Percentiles rank a stretch among this genome's conserved stretches.
phyloP scores from a whole-genome alignment of 495 filamentous ascomycete genomes.

The Aspergillus heteromorphus region DNA sequence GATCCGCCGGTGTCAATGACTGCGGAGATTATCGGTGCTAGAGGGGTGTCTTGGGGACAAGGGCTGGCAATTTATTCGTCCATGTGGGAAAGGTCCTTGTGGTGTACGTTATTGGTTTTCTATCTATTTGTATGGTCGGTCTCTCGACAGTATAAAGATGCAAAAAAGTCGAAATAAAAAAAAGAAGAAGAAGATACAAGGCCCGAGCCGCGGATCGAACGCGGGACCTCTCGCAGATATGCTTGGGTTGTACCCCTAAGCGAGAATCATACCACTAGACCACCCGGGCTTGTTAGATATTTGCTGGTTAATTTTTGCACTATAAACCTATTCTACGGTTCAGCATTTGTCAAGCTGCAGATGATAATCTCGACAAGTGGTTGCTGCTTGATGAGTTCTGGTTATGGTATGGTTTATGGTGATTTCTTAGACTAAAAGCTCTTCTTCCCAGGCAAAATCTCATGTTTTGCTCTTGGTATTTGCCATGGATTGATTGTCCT shows the following conservation, averaged over 20 bases:
- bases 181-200: constrained; percentile 7
- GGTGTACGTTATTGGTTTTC: no score
- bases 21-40: no score
- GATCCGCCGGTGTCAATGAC: not conserved
- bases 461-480: no score
- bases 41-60: no score
- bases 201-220: constrained; percentile 18
- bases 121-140: no score
- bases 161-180: constrained; percentile 7
- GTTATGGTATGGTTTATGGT: no score
- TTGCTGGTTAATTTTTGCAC: not conserved
- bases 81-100: no score
- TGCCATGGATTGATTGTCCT: no score
- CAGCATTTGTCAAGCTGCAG: not conserved
- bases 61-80: no score
- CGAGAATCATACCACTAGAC: constrained; percentile 16
- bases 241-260: constrained; percentile 15
- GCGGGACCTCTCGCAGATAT: constrained; percentile 18
- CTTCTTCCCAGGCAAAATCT: no score
- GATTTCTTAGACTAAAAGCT: no score
- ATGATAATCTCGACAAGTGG: not conserved
- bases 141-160: not conserved
- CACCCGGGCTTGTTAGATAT: constrained; percentile 10
- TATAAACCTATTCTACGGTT: not conserved
- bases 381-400: no score